These are phyloP conservation scores for Neoboletus subvelutipes DNA, from an alignment of 768 basidiomycete species.

Conservation along the genomic window DNA sequence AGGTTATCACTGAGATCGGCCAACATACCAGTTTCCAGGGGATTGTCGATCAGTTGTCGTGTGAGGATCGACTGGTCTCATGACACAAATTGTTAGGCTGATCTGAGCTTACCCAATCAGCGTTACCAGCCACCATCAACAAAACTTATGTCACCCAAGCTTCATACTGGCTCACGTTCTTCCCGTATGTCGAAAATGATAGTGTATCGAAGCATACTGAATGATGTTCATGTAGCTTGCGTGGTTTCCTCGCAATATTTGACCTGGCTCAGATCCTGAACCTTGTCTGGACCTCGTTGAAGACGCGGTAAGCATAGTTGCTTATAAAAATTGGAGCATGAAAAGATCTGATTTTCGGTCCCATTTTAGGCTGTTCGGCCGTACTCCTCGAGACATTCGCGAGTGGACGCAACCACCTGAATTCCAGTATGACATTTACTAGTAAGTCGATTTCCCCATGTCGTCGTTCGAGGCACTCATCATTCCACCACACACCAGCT, in stretches of 20 bases:
- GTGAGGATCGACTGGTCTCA: conserved; percentile 27
- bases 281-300: conserved; percentile 80
- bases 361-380: conserved; percentile 64
- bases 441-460: conserved; percentile 46
- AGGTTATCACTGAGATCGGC: conserved; percentile 50
- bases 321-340: neutral
- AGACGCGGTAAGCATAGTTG: conserved; percentile 57
- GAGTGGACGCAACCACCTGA: conserved; percentile 89
- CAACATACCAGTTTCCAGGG: conserved; percentile 44
- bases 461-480: neutral
- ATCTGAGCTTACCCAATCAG: conserved; percentile 47
- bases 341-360: neutral
- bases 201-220: conserved; percentile 5
- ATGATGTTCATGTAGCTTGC: conserved; percentile 50
- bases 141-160: conserved; percentile 88
- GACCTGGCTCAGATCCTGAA: conserved; percentile 96
- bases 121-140: conserved; percentile 72
- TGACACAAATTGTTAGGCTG: neutral
- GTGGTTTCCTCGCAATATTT: conserved; percentile 92
- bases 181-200: conserved; percentile 62
- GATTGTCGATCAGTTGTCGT: conserved; percentile 46
- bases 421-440: conserved; percentile 86
- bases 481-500: conserved; percentile 32
- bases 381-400: conserved; percentile 86
- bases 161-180: conserved; percentile 91